A percentile compares a stretch with the other conserved stretches of the same genome.
These are phyloP conservation scores for Phytophthora pluvialis DNA, from an alignment of 352 stramenopile genomes.

Conservation along the genomic window DNA sequence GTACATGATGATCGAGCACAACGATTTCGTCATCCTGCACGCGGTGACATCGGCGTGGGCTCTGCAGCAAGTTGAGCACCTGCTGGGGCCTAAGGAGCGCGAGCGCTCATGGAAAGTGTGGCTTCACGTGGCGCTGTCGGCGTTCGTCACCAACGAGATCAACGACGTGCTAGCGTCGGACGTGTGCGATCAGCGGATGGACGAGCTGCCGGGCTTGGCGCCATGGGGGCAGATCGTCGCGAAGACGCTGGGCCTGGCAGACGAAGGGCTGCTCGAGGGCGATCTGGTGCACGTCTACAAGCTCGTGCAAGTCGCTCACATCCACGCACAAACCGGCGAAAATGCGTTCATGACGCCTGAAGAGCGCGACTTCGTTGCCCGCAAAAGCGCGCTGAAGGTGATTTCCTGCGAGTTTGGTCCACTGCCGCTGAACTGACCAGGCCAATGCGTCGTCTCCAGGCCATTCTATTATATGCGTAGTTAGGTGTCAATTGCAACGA, in stretches of 20 bases:
- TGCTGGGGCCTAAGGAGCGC: slow-evolving; percentile 35
- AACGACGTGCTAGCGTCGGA: slow-evolving; percentile 32
- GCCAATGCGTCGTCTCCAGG: not conserved
- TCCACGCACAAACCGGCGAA: slow-evolving; percentile 32
- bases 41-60: slow-evolving; percentile 47
- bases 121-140: slow-evolving; percentile 44
- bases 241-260: slow-evolving; percentile 41
- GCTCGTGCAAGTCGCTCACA: slow-evolving; percentile 57
- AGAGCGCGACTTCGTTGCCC: slow-evolving; percentile 52
- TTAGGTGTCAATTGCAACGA: not conserved
- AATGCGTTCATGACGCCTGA: slow-evolving; percentile 42
- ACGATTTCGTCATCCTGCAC: slow-evolving; percentile 51
- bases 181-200: slow-evolving; percentile 31
- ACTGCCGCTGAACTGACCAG: slow-evolving; percentile 12
- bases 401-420: slow-evolving; percentile 43
- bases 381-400: slow-evolving; percentile 53
- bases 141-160: slow-evolving; percentile 37
- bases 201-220: slow-evolving; percentile 28
- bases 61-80: slow-evolving; percentile 43
- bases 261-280: slow-evolving; percentile 38
- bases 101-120: slow-evolving; percentile 41
- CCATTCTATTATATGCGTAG: not conserved
- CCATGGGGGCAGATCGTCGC: slow-evolving; percentile 55
- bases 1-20: slow-evolving; percentile 45
- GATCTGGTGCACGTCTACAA: slow-evolving; percentile 63